These are phyloP conservation scores for Ilyonectria sp. DNA, from an alignment of 2,329 filamentous ascomycete species.

Conservation along the genomic window DNA sequence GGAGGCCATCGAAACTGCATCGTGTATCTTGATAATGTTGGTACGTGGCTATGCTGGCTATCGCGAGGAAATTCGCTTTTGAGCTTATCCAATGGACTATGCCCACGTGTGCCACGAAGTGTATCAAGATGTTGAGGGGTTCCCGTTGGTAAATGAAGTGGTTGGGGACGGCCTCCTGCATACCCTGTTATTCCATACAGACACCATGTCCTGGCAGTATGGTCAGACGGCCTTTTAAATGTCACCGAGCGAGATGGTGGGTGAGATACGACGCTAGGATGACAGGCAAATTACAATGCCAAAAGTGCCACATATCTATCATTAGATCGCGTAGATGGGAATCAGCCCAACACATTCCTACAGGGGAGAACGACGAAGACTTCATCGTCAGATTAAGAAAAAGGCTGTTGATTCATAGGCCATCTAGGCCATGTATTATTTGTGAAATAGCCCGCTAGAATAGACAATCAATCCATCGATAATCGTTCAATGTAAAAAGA, in stretches of 20 bases:
- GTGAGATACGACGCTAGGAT: background rate
- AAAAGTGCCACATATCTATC: background rate
- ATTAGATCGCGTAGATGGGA: too few relatives aligned
- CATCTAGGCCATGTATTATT: too few relatives aligned
- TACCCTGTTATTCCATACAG: background rate
- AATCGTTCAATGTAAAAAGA: too few relatives aligned
- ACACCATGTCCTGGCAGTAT: background rate
- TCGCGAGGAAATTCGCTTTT: too few relatives aligned
- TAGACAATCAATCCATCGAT: too few relatives aligned
- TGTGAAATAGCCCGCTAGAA: too few relatives aligned
- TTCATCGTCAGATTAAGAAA: too few relatives aligned
- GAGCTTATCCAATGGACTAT: background rate
- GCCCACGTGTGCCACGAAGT: background rate
- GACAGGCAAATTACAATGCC: background rate
- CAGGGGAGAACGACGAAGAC: too few relatives aligned
- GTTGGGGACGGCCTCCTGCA: constrained; percentile 7
- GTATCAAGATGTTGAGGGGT: background rate
- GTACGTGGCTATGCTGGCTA: background rate
- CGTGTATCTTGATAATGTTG: background rate
- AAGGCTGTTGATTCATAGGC: too few relatives aligned
- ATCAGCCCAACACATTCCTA: background rate
- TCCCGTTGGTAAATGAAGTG: background rate
- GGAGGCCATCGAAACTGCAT: background rate
- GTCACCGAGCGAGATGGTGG: background rate
- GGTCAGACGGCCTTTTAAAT: too few relatives aligned